Conservation (phyloP, 2,329 filamentous ascomycete species). For the Aspergillus pseudoterreus region DNA sequence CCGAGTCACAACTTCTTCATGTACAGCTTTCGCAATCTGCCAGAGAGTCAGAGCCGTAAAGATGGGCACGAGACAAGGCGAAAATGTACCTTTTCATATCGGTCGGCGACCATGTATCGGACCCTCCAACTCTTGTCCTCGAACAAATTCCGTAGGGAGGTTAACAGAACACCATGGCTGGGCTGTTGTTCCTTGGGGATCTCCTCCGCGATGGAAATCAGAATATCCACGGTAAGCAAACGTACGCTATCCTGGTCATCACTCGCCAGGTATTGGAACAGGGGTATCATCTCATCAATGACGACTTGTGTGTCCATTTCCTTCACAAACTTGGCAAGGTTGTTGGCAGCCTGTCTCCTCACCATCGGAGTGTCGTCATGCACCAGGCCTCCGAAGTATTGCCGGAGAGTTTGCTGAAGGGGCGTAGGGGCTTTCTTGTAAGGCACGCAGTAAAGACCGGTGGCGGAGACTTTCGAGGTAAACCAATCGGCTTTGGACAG, state of each 20-base stretch:
- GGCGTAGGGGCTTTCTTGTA: constrained; percentile 85
- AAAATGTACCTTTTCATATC: constrained; percentile 81
- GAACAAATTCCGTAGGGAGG: constrained; percentile 85
- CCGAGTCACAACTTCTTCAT: constrained; percentile 90
- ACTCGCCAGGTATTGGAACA: constrained; percentile 93
- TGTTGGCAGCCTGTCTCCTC: constrained; percentile 90
- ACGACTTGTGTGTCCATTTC: constrained; percentile 89
- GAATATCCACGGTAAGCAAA: constrained; percentile 89
- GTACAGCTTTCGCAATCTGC: constrained; percentile 95
- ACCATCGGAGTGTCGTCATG: constrained; percentile 99
- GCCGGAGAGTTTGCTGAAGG: constrained; percentile 86
- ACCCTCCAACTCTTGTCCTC: constrained; percentile 99
- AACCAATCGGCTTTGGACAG: constrained; percentile 99
- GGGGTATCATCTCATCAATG: constrained; percentile 97
- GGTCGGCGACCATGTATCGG: constrained; percentile 97
- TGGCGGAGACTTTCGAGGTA: constrained; percentile 97
- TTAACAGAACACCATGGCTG: constrained; percentile 89
- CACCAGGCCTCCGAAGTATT: constrained; percentile 88
- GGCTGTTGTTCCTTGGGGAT: constrained; percentile 98
- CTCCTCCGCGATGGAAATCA: constrained; percentile 94
- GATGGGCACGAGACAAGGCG: neutral
- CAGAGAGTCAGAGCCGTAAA: constrained; percentile 12
- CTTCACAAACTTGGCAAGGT: constrained; percentile 95
- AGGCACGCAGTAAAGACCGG: constrained; percentile 87
- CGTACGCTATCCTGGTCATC: constrained; percentile 98